These are phyloP conservation scores for Smallanthus sonchifolius DNA, from an alignment of 129 eudicot species.

Conservation along the genomic window DNA sequence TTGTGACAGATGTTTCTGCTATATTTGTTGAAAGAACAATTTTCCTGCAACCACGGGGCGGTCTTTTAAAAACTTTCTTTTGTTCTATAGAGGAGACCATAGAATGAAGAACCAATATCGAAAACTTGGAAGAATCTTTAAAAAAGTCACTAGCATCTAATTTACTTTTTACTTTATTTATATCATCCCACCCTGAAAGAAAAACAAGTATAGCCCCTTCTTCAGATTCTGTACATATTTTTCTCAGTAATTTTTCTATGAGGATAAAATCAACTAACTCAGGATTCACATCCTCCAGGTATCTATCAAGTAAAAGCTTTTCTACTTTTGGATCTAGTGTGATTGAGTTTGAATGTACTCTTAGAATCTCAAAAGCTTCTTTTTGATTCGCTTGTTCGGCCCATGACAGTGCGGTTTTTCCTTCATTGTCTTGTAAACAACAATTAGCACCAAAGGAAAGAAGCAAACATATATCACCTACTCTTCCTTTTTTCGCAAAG, in stretches of 20 bases:
- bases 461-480: conserved; percentile 76
- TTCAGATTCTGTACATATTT: conserved; percentile 64
- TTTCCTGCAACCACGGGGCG: conserved; percentile 82
- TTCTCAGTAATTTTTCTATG: conserved; percentile 66
- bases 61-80: conserved; percentile 68
- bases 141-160: conserved; percentile 48
- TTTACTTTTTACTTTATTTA: conserved; percentile 64
- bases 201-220: conserved; percentile 91
- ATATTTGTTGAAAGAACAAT: conserved; percentile 91
- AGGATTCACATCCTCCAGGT: conserved; percentile 51
- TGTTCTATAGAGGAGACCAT: conserved; percentile 84
- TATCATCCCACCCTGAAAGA: conserved; percentile 99
- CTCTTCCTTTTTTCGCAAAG: conserved; percentile 73
- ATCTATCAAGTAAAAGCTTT: conserved; percentile 57
- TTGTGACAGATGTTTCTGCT: conserved; percentile 93
- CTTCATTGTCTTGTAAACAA: conserved; percentile 50
- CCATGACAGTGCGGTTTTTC: conserved; percentile 77
- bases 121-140: conserved; percentile 58
- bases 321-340: conserved; percentile 46
- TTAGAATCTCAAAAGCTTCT: conserved; percentile 62
- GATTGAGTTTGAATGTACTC: conserved; percentile 39
- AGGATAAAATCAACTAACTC: conserved; percentile 71
- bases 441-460: conserved; percentile 87
- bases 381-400: conserved; percentile 59
- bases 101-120: conserved; percentile 73